Base-by-base conservation (phyloP, 192 early-diverging fungal genomes). In the Linnemannia schmuckeri region DNA sequence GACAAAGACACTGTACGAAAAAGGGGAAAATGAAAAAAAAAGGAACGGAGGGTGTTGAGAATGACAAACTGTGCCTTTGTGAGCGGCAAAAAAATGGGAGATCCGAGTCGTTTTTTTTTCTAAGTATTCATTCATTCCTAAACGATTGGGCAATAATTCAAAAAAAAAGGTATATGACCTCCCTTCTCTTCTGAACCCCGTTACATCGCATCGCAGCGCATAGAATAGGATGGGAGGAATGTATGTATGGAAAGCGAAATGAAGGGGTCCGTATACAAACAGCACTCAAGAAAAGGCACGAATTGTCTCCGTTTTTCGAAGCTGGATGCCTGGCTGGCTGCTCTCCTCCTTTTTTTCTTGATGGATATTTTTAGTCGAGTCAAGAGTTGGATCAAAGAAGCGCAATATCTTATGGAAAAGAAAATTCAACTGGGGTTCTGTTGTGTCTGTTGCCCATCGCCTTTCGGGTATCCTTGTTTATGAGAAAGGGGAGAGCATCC, bases 1-100 rank as follows among this genome's bases (percentile, higher is more conserved):
- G 61, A 66, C 61, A 66, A 66, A 63, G 61, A 66, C 61, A 35
- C 61, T 66, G 61, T 66, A 30, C 15, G 27, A 57, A 18, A 57
- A 18, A 24, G n/a, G n/a, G 17, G 55, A 24, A n/a, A 57, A 24
- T 20, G 9, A 27, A 10, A 8, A 30, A 33, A 66, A 13, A 66
- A 15, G 30, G 61, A 33, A 33, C 30, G 61, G 30, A 66, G 30
- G 57, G 13, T 33, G 24, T 15, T 8, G 10, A 33, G 27, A 12
- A 30, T 9, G 27, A 33, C 27, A 66, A 66, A 66, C 30, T 27
- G 17, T 5, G 61, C 61, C 61, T 61, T 10, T 27, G 24, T 61
- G 61, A 66, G 61, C 9, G 13, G 7, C n/a, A 66, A 61, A 61
- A 27, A n/a, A 57, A 57, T 13, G 8, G 17, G 24, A 33, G 61